Evolutionary conservation across 495 filamentous ascomycete species (phyloP).

Genomic region (Immersiella caudata): DNA sequence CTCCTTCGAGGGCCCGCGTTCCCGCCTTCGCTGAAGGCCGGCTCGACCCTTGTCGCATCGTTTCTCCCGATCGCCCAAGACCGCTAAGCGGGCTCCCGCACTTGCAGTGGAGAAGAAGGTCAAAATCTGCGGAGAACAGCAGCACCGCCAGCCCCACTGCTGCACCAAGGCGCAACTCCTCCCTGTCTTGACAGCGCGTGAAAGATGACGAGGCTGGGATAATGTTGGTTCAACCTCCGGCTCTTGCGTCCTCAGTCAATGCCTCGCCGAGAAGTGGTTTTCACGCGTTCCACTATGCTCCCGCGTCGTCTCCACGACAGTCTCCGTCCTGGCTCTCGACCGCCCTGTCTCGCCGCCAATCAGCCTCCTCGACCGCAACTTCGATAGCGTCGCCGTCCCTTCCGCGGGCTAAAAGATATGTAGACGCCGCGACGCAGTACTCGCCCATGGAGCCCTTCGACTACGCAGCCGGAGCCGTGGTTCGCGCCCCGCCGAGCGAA

Average conservation of each 20-base stretch:
- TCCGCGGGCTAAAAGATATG: conserved; percentile 48
- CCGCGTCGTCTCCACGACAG: conserved; percentile 44
- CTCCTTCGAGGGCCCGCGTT: background rate
- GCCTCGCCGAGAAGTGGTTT: conserved; percentile 48
- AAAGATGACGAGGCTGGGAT: conserved; percentile 41
- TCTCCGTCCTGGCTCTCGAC: conserved; percentile 49
- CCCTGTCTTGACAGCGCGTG: conserved; percentile 23
- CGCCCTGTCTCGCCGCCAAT: conserved; percentile 48
- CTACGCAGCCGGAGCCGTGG: conserved; percentile 40
- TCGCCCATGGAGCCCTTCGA: conserved; percentile 55
- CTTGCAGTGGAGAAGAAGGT: conserved; percentile 10
- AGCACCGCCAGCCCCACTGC: conserved; percentile 25
- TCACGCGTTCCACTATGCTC: conserved; percentile 50
- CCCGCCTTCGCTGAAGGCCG: background rate
- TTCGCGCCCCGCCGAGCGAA: conserved; percentile 26
- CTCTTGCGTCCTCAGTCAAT: conserved; percentile 46
- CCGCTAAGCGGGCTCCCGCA: conserved; percentile 3
- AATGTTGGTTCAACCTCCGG: conserved; percentile 55
- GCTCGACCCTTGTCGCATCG: background rate
- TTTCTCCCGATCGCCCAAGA: background rate
- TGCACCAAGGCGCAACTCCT: conserved; percentile 19
- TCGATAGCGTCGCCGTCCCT: conserved; percentile 40
- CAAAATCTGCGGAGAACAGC: conserved; percentile 21
- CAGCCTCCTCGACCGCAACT: conserved; percentile 40
- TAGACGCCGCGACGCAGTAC: conserved; percentile 60